Base-by-base conservation (phyloP, 306 rosid species). In the Rosa rugosa region DNA sequence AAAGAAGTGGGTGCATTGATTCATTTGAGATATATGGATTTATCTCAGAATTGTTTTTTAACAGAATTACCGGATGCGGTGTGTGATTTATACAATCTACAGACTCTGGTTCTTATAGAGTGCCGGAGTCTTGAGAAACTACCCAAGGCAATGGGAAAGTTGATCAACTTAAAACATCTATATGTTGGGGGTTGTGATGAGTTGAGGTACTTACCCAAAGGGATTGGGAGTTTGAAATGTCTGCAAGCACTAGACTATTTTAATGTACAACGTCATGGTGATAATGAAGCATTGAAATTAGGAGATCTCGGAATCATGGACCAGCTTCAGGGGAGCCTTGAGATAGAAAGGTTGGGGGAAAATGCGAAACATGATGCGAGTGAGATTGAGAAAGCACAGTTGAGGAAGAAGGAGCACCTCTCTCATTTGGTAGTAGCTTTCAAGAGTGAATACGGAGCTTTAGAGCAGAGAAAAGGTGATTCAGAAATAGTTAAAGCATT, bases 121-220 rank as follows among this genome's bases (percentile, higher is more conserved):
- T 25, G 23, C 3, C 0, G 0, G 0, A 0, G 0, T 2, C 10
- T 7, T 13, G 20, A 23, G 12, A 34, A 16, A 22, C 38, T 72
- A 31, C 31, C 76, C 64, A 72, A 50, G 20, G 77, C 13, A 25
- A 20, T 73, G 16, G 11, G 31, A 18, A 56, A 56, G 60, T 46
- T 73, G 17, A 25, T n/a, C 2, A 54, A 38, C n/a, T 36, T 73
- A 38, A 20, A 31, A 2, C 51, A 74, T 40, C 60, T 74, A 53
- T n/a, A 57, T 56, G 34, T 74, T 18, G 1, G 0, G 0, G 0
- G 2, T 57, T 0, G 1, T 0, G 0, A 0, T 0, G 0, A 8
- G 31, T 34, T 63, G n/a, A 31, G 4, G 65, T 59, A 0, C 5
- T 20, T 54, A 18, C 67, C 69, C 8, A 59, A 41, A 59, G 53